Percentiles rank a stretch among this genome's conserved stretches.
These are phyloP conservation scores for Globisporangium splendens DNA, from an alignment of 352 stramenopile species.

Conservation along the genomic window DNA sequence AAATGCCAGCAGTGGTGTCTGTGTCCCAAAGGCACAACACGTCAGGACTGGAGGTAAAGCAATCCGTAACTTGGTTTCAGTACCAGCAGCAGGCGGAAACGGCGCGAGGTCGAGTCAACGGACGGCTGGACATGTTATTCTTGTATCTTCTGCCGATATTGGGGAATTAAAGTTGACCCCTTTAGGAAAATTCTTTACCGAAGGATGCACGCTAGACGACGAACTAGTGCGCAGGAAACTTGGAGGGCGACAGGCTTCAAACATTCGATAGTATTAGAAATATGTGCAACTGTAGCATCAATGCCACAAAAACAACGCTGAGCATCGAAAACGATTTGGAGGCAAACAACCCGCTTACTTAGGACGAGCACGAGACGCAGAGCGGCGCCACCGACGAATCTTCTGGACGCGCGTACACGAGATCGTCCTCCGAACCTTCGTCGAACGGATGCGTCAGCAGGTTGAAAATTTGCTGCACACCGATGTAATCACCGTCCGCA, in stretches of 20 bases:
- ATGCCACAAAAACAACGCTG: too few relatives aligned
- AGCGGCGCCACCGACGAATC: constrained; percentile 42
- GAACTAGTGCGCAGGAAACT: too few relatives aligned
- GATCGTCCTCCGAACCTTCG: constrained; percentile 34
- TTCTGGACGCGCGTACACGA: constrained; percentile 47
- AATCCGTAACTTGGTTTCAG: background rate
- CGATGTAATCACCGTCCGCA: constrained; percentile 54
- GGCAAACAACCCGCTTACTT: constrained; percentile 4
- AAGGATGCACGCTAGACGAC: too few relatives aligned
- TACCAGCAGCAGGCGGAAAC: background rate
- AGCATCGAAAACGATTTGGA: background rate
- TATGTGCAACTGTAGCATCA: too few relatives aligned
- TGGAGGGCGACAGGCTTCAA: too few relatives aligned
- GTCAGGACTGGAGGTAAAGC: background rate
- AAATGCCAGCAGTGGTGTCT: too few relatives aligned
- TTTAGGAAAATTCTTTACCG: too few relatives aligned
- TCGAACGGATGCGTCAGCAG: constrained; percentile 72
- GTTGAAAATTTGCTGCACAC: constrained; percentile 68
- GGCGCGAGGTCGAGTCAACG: background rate
- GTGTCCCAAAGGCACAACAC: background rate
- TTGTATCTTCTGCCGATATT: background rate
- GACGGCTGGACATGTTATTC: background rate
- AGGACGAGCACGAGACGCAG: constrained; percentile 86
- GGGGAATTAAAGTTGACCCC: too few relatives aligned
- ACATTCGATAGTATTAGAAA: too few relatives aligned